phyloP scores from a whole-genome alignment of 768 basidiomycete species.

The Gloeostereum incarnatum region DNA sequence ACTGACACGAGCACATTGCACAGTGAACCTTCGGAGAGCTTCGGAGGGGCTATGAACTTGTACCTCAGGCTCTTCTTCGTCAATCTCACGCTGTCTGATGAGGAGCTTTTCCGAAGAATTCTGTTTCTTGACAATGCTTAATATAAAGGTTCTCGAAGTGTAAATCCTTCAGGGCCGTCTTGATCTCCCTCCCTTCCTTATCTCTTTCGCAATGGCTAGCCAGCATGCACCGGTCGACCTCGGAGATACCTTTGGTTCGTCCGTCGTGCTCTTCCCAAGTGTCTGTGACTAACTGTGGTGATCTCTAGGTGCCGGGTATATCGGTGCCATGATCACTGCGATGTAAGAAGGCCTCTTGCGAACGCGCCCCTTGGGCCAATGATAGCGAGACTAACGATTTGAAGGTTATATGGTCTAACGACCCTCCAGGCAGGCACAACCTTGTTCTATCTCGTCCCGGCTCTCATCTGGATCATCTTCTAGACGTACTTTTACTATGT shows the following conservation, averaged over 20 bases:
- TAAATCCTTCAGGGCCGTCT: too few species aligned
- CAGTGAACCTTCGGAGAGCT: too few species aligned
- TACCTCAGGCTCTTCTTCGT: too few species aligned
- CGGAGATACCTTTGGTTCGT: slow-evolving; percentile 9
- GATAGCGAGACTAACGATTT: background rate
- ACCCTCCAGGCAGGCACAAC: slow-evolving; percentile 12
- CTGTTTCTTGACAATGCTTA: too few species aligned
- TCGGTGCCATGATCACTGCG: slow-evolving; percentile 11
- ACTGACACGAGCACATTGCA: too few species aligned
- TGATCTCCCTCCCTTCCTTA: too few species aligned
- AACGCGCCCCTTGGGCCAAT: background rate
- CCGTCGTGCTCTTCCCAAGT: background rate
- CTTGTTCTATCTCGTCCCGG: background rate
- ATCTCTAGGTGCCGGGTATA: slow-evolving; percentile 12
- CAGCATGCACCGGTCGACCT: too few species aligned
- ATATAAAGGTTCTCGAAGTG: too few species aligned
- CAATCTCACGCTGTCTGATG: too few species aligned
- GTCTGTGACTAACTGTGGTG: background rate
- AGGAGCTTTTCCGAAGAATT: too few species aligned
- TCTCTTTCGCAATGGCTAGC: too few species aligned
- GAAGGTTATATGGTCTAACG: slow-evolving; percentile 13
- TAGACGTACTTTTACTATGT: slow-evolving; percentile 16
- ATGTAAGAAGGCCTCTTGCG: slow-evolving; percentile 6
- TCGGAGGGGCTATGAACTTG: too few species aligned
- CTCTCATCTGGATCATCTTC: background rate